These are phyloP conservation scores for Chimonanthus salicifolius DNA, from an alignment of 164 flowering plant species.

Conservation along the genomic window DNA sequence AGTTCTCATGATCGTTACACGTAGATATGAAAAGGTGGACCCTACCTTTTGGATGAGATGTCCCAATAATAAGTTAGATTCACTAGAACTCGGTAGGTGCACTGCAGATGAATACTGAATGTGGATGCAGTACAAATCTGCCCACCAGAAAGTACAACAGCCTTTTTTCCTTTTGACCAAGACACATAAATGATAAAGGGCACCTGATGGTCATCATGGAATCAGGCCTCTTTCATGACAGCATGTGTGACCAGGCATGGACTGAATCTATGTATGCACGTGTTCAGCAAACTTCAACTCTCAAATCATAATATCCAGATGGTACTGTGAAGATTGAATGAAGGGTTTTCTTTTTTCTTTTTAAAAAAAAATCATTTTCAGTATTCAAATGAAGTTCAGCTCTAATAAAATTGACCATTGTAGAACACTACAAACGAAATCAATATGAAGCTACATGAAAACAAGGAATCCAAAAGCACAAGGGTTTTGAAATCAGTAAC, in stretches of 20 bases:
- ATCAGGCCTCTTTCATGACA: not conserved
- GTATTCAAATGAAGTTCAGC: not conserved
- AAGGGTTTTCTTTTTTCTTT: no score
- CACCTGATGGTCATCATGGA: not conserved
- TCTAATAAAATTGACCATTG: not conserved
- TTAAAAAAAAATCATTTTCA: no score
- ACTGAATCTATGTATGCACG: no score
- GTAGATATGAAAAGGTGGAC: not conserved
- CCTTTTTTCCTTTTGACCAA: not conserved
- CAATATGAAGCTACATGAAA: not conserved
- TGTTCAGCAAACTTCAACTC: no score
- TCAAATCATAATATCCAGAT: not conserved
- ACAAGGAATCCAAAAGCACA: not conserved
- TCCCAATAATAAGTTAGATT: not conserved
- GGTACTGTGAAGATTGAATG: not conserved
- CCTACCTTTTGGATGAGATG: not conserved
- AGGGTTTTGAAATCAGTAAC: not conserved
- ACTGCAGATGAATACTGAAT: not conserved
- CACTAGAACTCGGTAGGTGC: not conserved
- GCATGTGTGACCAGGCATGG: not conserved
- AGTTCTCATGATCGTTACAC: not conserved
- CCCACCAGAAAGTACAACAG: not conserved
- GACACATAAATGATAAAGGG: not conserved
- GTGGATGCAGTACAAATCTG: not conserved
- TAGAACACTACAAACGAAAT: not conserved